Evolutionary conservation across 192 early-diverging fungal species (phyloP).

Genomic region (Geranomyces variabilis): DNA sequence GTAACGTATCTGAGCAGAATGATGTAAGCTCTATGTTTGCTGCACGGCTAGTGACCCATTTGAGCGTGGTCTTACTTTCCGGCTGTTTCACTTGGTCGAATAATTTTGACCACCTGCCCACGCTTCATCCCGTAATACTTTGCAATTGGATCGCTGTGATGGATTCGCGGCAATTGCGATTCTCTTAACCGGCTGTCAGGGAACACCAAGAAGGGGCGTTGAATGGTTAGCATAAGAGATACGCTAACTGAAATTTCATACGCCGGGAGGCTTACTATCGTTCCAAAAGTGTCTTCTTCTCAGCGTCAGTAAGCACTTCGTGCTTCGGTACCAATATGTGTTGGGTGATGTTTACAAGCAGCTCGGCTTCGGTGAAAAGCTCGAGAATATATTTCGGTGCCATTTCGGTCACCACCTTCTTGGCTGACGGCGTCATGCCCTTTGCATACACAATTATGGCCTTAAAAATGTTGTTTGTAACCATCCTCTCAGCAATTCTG

Average conservation of each 20-base stretch:
- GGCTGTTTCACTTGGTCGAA: conserved; percentile 92
- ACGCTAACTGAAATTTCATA: neutral
- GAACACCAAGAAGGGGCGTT: neutral
- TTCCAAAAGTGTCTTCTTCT: conserved; percentile 87
- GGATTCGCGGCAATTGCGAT: conserved; percentile 92
- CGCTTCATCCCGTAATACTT: conserved; percentile 90
- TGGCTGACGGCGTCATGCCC: conserved; percentile 79
- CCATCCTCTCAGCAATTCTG: conserved; percentile 75
- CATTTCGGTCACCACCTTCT: conserved; percentile 77
- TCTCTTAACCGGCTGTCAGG: conserved; percentile 90
- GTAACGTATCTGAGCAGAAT: conserved; percentile 78
- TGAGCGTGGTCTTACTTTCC: conserved; percentile 55
- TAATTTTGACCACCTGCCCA: conserved; percentile 88
- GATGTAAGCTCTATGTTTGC: neutral
- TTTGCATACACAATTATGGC: conserved; percentile 89
- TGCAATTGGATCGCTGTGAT: conserved; percentile 86
- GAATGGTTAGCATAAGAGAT: neutral
- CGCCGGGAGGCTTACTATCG: conserved; percentile 75
- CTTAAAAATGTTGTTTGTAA: conserved; percentile 75
- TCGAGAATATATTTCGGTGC: conserved; percentile 75
- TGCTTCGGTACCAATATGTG: conserved; percentile 96
- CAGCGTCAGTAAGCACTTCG: conserved; percentile 79
- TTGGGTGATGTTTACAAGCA: conserved; percentile 96
- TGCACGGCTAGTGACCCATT: neutral
- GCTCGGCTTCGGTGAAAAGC: conserved; percentile 86